Conservation (phyloP, 2,329 filamentous ascomycete species). For the Aotearoamyces nothofagi region DNA sequence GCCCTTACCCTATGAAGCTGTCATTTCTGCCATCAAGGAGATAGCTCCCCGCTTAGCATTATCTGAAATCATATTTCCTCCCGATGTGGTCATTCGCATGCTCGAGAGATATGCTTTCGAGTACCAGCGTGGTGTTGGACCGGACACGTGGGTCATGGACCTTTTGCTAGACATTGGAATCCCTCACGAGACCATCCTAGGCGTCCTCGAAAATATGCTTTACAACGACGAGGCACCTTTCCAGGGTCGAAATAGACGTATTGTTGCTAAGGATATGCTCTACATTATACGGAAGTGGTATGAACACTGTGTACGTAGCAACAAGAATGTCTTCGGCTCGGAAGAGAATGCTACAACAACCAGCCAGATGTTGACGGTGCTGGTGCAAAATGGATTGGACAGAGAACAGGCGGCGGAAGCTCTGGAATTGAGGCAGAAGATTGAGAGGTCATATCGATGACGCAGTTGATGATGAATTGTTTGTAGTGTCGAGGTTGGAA, state of each 20-base stretch:
- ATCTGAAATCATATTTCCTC: conserved; percentile 52
- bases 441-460: conserved; percentile 19
- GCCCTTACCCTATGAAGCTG: conserved; percentile 51
- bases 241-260: conserved; percentile 35
- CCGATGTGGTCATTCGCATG: conserved; percentile 42
- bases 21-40: conserved; percentile 47
- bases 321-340: conserved; percentile 40
- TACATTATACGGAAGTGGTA: conserved; percentile 48
- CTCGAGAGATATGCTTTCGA: conserved; percentile 47
- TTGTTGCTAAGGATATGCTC: conserved; percentile 44
- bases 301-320: conserved; percentile 34
- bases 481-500: too few relatives aligned
- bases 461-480: too few relatives aligned
- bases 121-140: conserved; percentile 38
- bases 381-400: conserved; percentile 27
- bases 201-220: conserved; percentile 49
- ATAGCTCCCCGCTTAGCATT: conserved; percentile 50
- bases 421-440: conserved; percentile 24
- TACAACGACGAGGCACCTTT: conserved; percentile 54
- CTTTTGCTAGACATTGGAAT: conserved; percentile 49
- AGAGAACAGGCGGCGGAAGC: conserved; percentile 22
- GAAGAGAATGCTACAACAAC: conserved; percentile 37
- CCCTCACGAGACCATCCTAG: conserved; percentile 43
- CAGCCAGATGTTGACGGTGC: conserved; percentile 25
- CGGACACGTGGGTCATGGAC: conserved; percentile 31